Conservation (phyloP, 208 protist genomes). For the Acanthamoeba healyi region DNA sequence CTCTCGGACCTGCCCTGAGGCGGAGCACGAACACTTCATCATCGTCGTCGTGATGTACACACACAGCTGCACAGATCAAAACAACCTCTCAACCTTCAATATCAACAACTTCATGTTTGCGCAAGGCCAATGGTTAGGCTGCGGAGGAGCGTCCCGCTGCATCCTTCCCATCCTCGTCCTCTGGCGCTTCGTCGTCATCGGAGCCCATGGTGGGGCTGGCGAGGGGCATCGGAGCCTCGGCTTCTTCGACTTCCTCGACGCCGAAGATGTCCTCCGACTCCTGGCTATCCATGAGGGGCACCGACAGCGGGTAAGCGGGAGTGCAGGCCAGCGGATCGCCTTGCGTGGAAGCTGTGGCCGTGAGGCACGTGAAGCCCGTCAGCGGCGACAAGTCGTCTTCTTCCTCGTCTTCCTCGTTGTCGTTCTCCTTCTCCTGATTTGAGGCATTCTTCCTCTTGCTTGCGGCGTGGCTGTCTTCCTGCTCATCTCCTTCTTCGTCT, state of each 20-base stretch:
- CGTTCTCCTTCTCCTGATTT: background rate
- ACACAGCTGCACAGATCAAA: too few species aligned
- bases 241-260: background rate
- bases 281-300: background rate
- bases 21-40: too few species aligned
- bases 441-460: too few species aligned
- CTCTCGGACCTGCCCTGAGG: constrained; percentile 1
- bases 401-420: background rate
- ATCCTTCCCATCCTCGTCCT: too few species aligned
- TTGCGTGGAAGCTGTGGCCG: background rate
- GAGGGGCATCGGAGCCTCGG: background rate
- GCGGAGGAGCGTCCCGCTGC: too few species aligned
- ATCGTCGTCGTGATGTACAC: too few species aligned
- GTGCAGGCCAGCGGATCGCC: background rate
- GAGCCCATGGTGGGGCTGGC: background rate
- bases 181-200: background rate
- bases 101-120: too few species aligned
- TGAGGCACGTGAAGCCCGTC: constrained; percentile 15
- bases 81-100: too few species aligned
- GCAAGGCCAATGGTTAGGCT: too few species aligned
- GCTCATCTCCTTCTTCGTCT: background rate
- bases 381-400: background rate
- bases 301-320: background rate
- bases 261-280: constrained; percentile 25
- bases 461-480: background rate